These are phyloP conservation scores for maize (Zea mays) DNA, from an alignment of 176 grass and related monocot species.

Conservation along the genomic window DNA sequence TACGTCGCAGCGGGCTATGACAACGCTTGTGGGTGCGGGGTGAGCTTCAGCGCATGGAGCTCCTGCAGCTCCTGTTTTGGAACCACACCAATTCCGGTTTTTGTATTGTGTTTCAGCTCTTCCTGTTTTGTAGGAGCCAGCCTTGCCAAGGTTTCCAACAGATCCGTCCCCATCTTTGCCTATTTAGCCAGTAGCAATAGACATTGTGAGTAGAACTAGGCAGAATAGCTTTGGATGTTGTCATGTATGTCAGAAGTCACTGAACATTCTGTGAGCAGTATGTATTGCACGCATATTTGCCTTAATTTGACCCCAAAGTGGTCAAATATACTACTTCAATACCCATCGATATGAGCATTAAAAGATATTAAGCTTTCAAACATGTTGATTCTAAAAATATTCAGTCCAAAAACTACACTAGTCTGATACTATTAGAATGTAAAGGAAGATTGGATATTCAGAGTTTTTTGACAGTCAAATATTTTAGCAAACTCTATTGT, in stretches of 20 bases:
- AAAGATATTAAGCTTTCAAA: background rate
- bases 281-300: background rate
- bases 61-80: no score
- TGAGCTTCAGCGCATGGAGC: no score
- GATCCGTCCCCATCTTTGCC: conserved; percentile 77
- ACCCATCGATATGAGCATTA: background rate
- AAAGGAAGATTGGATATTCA: background rate
- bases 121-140: conserved; percentile 99
- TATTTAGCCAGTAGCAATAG: conserved; percentile 31
- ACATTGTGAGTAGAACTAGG: conserved; percentile 5
- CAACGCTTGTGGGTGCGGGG: no score
- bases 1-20: no score
- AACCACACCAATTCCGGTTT: no score
- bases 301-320: background rate
- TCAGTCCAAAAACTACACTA: background rate
- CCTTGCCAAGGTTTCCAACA: conserved; percentile 95
- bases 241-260: background rate
- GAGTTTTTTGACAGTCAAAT: background rate
- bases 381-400: background rate
- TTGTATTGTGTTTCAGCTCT: conserved; percentile 53
- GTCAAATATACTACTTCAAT: background rate
- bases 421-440: background rate
- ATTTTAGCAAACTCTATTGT: conserved; percentile 13
- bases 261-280: conserved; percentile 4
- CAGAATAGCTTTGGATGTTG: background rate